Evolutionary conservation across 768 basidiomycete genomes (phyloP).

Genomic region (Leccinum sublutescens): DNA sequence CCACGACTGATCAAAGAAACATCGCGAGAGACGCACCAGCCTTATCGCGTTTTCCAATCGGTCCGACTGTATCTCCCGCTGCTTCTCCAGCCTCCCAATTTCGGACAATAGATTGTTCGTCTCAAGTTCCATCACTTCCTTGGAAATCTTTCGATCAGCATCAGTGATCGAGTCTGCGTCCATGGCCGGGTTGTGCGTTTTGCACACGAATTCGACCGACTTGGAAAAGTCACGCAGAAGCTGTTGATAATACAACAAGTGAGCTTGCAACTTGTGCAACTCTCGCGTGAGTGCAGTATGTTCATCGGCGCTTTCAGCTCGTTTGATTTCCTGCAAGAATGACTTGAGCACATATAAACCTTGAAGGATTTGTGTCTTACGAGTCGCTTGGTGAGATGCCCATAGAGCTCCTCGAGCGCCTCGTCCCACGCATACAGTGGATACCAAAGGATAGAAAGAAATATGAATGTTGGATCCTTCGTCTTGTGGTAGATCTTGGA

Average conservation of each 20-base stretch:
- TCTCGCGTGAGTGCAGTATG: constrained; percentile 47
- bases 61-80: constrained; percentile 27
- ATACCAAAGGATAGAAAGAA: constrained; percentile 52
- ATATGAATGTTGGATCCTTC: constrained; percentile 33
- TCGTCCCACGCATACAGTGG: constrained; percentile 64
- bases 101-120: constrained; percentile 36
- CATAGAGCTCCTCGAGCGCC: constrained; percentile 49
- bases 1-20: background rate
- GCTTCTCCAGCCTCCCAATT: constrained; percentile 39
- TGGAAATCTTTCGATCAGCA: constrained; percentile 4
- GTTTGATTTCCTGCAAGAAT: constrained; percentile 40
- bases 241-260: constrained; percentile 53
- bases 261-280: constrained; percentile 56
- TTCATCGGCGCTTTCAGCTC: constrained; percentile 30
- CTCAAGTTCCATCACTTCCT: constrained; percentile 17
- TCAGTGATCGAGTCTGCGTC: constrained; percentile 22
- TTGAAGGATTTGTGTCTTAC: constrained; percentile 26
- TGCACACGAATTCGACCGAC: constrained; percentile 46
- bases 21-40: constrained; percentile 21
- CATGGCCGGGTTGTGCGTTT: constrained; percentile 51
- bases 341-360: background rate
- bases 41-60: constrained; percentile 34
- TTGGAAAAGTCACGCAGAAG: constrained; percentile 56
- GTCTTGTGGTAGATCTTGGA: constrained; percentile 31
- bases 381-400: constrained; percentile 45